Percentiles rank a stretch among this genome's conserved stretches.
phyloP scores from a whole-genome alignment of 2,329 filamentous ascomycete genomes.

The Ascocoryne sarcoides region DNA sequence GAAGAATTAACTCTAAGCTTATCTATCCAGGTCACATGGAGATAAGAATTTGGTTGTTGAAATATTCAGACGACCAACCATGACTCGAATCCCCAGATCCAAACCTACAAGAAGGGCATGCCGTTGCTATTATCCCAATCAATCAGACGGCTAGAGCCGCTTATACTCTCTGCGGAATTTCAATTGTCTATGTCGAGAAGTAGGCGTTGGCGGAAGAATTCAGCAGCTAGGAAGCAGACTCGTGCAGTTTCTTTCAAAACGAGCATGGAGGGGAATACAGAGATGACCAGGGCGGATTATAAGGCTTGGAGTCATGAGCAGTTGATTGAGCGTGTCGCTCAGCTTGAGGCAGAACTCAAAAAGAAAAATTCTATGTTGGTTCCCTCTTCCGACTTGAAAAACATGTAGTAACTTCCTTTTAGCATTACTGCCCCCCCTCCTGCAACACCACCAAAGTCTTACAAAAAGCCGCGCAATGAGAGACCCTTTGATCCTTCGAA shows the following conservation, averaged over 20 bases:
- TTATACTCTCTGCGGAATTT: not conserved
- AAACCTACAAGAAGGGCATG: no score
- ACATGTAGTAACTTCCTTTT: not conserved
- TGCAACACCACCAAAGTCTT: not conserved
- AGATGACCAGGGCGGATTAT: constrained; percentile 39
- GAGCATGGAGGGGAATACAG: constrained; percentile 12
- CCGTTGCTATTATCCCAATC: not conserved
- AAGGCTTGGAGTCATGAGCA: constrained; percentile 58
- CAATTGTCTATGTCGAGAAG: constrained; percentile 12
- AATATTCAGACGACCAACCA: not conserved
- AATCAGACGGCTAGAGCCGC: not conserved
- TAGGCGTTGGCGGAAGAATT: constrained; percentile 12
- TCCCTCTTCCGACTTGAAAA: not conserved
- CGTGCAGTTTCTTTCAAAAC: constrained; percentile 6
- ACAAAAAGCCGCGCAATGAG: constrained; percentile 23
- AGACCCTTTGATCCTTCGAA: constrained; percentile 59
- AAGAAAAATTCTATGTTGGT: constrained; percentile 33
- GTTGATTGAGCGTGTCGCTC: constrained; percentile 58
- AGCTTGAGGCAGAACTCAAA: constrained; percentile 58
- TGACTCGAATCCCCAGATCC: not conserved
- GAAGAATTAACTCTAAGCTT: no score
- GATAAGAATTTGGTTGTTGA: constrained; percentile 14
- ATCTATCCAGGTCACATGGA: constrained; percentile 16
- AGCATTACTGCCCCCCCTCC: not conserved
- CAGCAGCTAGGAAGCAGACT: constrained; percentile 6